Evolutionary conservation across 441 rosid genomes (phyloP).

Genomic region (Syzygium malaccense): DNA sequence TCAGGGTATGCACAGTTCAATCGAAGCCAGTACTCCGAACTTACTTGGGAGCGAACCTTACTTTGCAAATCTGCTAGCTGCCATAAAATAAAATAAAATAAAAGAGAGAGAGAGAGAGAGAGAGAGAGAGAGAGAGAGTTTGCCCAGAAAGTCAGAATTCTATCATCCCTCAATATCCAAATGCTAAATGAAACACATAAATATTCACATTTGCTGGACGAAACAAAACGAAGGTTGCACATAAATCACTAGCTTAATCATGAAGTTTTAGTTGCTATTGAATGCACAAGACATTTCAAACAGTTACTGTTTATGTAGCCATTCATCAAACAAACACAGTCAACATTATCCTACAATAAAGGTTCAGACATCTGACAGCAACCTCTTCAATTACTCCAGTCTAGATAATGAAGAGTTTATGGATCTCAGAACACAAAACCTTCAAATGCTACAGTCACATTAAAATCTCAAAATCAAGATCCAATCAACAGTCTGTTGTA

Average conservation of each 20-base stretch:
- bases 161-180: slow-evolving; percentile 17
- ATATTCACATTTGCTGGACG: background rate
- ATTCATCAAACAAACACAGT: background rate
- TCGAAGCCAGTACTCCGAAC: slow-evolving; percentile 87
- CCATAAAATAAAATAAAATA: no score
- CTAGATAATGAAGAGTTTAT: background rate
- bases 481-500: background rate
- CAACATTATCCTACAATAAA: background rate
- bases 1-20: slow-evolving; percentile 63
- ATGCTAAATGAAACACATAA: background rate
- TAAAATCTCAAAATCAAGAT: background rate
- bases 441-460: background rate
- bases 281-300: background rate
- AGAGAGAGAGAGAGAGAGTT: slow-evolving; percentile 24
- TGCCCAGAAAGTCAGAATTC: slow-evolving; percentile 23
- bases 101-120: slow-evolving; percentile 24
- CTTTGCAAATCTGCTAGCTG: slow-evolving; percentile 81
- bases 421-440: background rate
- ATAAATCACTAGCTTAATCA: background rate
- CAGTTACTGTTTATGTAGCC: background rate
- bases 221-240: background rate
- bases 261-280: background rate
- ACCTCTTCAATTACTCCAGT: background rate
- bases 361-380: background rate
- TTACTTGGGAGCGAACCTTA: slow-evolving; percentile 70